These are phyloP conservation scores for Plectosphaerella cucumerina DNA, from an alignment of 2,329 filamentous ascomycete genomes.

Conservation along the genomic window DNA sequence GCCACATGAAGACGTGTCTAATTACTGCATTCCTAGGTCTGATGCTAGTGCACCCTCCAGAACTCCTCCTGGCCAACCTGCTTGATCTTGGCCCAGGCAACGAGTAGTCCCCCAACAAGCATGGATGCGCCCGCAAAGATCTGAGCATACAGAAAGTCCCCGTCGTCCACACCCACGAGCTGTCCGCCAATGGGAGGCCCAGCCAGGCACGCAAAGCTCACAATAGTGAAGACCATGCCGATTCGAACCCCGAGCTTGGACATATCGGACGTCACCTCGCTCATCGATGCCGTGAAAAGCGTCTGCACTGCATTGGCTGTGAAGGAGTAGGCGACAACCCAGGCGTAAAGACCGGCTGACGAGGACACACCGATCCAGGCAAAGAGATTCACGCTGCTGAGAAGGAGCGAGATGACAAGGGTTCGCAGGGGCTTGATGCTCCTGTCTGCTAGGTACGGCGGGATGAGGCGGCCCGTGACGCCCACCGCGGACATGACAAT, in stretches of 20 bases:
- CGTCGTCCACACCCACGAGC: neutral
- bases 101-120: conserved; percentile 1
- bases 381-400: too few species aligned
- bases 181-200: conserved; percentile 33
- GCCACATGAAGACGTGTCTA: too few species aligned
- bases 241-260: conserved; percentile 33
- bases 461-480: too few species aligned
- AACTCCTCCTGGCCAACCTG: conserved; percentile 6
- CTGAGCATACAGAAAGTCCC: too few species aligned
- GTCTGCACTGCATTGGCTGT: conserved; percentile 34
- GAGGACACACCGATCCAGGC: conserved; percentile 31
- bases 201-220: conserved; percentile 31
- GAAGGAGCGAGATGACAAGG: too few species aligned
- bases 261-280: conserved; percentile 32
- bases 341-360: conserved; percentile 25
- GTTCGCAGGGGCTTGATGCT: too few species aligned
- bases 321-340: conserved; percentile 15
- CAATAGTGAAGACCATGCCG: conserved; percentile 35
- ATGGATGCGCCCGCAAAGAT: too few species aligned
- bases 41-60: conserved; percentile 2
- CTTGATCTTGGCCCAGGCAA: conserved; percentile 8
- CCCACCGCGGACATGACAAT: too few species aligned
- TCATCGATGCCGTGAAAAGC: conserved; percentile 32
- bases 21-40: too few species aligned
- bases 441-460: too few species aligned